Percentiles rank a stretch among this genome's conserved stretches.
Conservation (phyloP, 1,139 yeast species). For the Debaryomyces nepalensis region DNA sequence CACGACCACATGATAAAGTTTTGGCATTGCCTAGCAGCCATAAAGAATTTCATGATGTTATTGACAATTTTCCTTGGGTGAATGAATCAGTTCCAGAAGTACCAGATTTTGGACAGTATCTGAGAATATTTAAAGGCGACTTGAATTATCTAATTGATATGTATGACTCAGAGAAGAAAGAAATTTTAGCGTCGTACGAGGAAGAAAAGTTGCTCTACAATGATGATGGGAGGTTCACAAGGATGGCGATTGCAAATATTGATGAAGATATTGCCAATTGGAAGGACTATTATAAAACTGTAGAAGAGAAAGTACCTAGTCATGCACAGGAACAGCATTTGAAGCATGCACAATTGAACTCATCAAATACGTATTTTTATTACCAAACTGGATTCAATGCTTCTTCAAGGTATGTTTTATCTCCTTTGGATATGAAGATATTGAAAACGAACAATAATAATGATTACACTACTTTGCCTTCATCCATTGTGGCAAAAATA, state of each 20-base stretch:
- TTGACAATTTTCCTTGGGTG: conserved; percentile 39
- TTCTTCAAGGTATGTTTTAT: conserved; percentile 65
- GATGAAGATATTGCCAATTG: conserved; percentile 46
- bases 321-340: background rate
- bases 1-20: conserved; percentile 62
- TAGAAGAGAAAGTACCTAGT: background rate
- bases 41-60: conserved; percentile 30
- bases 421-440: conserved; percentile 80
- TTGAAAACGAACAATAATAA: conserved; percentile 62
- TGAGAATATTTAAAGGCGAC: conserved; percentile 70
- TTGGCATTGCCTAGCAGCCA: conserved; percentile 64
- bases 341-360: background rate
- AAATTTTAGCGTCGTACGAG: conserved; percentile 51
- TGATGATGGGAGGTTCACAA: conserved; percentile 62
- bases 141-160: conserved; percentile 54
- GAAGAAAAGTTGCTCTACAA: conserved; percentile 62
- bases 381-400: conserved; percentile 79
- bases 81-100: conserved; percentile 17
- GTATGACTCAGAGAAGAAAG: conserved; percentile 59
- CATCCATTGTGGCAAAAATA: conserved; percentile 60
- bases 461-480: conserved; percentile 68
- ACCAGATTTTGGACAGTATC: conserved; percentile 36
- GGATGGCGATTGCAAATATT: conserved; percentile 61
- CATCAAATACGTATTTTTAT: conserved; percentile 27
- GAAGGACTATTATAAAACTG: conserved; percentile 21